Percentiles rank a stretch among this genome's conserved stretches.
Conservation (phyloP, 164 flowering plant species). For the Umbellularia californica region DNA sequence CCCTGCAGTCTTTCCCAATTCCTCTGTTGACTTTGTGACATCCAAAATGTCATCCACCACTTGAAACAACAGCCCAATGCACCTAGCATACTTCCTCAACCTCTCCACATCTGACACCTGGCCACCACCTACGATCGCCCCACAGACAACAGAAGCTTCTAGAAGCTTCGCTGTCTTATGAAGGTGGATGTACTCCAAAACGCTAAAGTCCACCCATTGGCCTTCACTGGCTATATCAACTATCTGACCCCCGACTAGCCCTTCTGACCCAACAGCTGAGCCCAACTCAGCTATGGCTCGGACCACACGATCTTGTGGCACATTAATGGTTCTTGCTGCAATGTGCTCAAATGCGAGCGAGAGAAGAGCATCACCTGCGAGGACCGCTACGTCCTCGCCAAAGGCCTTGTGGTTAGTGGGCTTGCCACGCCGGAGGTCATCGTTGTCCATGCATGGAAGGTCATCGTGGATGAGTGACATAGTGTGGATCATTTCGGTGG, state of each 20-base stretch:
- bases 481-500: slow-evolving; percentile 77
- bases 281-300: slow-evolving; percentile 53
- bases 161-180: slow-evolving; percentile 62
- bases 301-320: slow-evolving; percentile 28
- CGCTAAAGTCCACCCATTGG: slow-evolving; percentile 39
- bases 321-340: slow-evolving; percentile 33
- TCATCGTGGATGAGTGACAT: slow-evolving; percentile 78
- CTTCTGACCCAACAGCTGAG: slow-evolving; percentile 44
- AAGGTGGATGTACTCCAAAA: slow-evolving; percentile 48
- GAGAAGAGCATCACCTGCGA: slow-evolving; percentile 67
- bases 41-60: slow-evolving; percentile 45
- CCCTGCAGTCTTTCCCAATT: slow-evolving; percentile 14
- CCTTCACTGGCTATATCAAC: slow-evolving; percentile 50
- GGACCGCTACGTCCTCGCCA: slow-evolving; percentile 61
- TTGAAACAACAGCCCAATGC: slow-evolving; percentile 34
- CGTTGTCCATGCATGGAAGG: slow-evolving; percentile 74
- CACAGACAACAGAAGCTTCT: slow-evolving; percentile 52
- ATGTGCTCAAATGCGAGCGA: slow-evolving; percentile 61
- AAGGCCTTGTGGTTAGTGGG: slow-evolving; percentile 70
- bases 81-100: slow-evolving; percentile 45
- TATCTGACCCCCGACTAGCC: slow-evolving; percentile 53
- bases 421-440: slow-evolving; percentile 63
- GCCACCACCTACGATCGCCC: slow-evolving; percentile 64
- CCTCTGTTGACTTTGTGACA: slow-evolving; percentile 28
- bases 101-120: slow-evolving; percentile 39